Conservation (phyloP, 2,329 filamentous ascomycete genomes). For the Metarhizium humberi region DNA sequence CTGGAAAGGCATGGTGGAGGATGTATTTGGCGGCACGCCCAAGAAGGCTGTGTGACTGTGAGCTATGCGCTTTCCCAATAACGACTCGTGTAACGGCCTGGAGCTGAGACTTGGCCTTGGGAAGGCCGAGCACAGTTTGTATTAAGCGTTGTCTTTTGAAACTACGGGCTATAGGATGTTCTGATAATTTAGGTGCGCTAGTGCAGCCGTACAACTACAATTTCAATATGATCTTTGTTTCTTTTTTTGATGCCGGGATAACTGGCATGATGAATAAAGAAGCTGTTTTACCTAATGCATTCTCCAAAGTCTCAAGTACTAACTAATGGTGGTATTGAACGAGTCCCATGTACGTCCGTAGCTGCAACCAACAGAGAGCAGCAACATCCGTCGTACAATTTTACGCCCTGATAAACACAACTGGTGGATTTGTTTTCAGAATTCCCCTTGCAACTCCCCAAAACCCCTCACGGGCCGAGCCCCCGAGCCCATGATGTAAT, state of each 20-base stretch:
- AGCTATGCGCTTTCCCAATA: background rate
- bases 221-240: background rate
- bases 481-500: background rate
- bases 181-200: background rate
- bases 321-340: no score
- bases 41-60: slow-evolving; percentile 10
- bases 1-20: slow-evolving; percentile 48
- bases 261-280: no score
- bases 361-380: no score
- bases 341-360: no score
- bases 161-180: slow-evolving; percentile 1
- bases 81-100: background rate
- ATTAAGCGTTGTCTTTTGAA: slow-evolving; percentile 3
- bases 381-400: no score
- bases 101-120: background rate
- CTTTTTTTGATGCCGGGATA: background rate
- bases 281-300: no score
- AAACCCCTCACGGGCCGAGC: background rate
- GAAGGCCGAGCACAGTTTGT: background rate
- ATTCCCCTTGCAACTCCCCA: background rate
- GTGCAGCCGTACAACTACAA: background rate
- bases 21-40: slow-evolving; percentile 22
- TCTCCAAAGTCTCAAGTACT: no score
- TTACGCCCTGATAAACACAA: background rate
- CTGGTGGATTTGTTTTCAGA: background rate